Evolutionary conservation across 2,329 filamentous ascomycete genomes (phyloP), one percentile per base, ranked within the genome.

Genomic region (Fusarium solani-melongenae): DNA sequence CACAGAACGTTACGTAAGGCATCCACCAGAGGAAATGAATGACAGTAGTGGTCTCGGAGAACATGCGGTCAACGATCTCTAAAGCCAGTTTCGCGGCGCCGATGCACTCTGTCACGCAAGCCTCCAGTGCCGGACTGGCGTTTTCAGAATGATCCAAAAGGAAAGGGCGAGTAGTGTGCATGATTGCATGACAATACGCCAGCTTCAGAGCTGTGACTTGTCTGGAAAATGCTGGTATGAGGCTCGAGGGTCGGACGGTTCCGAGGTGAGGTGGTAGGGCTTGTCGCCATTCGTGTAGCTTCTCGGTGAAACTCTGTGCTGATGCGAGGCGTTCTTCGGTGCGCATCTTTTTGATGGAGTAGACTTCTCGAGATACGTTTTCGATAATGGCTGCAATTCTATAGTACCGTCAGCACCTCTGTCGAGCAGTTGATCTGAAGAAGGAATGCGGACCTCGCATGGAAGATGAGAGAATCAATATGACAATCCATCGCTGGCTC

Each of bases 21-120:
- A 85, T 88, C 77, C 86, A 88, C 85, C 87, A 88, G 51, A 88
- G 87, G 0, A 85, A 84, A 60, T 86, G 82, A 49, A 88, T 86
- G 1, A 87, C 33, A 2, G 56, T 56, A 0, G 60, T 61, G 0
- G 58, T 33, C 12, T 71, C 63, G 22, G 62, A 63, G 55, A 64
- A 71, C 66, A 66, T 71, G 6, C 63, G 33, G 8, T 71, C 62
- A 49, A 71, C 62, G 4, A 61, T 63, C 14, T 57, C 55, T 4
- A 68, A 62, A 4, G 31, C 31, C 6, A 66, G 46, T 44, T 65
- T 70, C 1, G 70, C 70, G 2, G 86, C 86, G 17, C 81, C 76
- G 4, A 88, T 77, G 64, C 86, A 88, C 8, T 84, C 81, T 1
- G 80, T 70, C 1, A 87, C 80, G 67, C 74, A 67, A 27, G 75